Percentiles rank a stretch among this genome's conserved stretches.
Evolutionary conservation across 2,329 filamentous ascomycete genomes (phyloP).

Genomic region (Monilinia fructigena): DNA sequence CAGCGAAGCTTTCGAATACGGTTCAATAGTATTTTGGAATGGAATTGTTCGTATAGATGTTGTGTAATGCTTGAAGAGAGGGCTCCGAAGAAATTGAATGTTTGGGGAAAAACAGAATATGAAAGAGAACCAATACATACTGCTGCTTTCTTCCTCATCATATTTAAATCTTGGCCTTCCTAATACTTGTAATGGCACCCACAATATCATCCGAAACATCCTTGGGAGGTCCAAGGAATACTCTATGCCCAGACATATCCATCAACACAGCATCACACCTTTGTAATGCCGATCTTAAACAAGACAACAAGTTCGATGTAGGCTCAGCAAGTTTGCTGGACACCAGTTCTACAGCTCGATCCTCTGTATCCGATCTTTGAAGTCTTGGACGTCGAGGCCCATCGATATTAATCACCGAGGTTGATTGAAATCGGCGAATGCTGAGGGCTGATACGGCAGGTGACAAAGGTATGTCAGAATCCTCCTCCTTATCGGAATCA

Average conservation of each 20-base stretch:
- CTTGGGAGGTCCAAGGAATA: slow-evolving; percentile 47
- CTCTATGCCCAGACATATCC: slow-evolving; percentile 52
- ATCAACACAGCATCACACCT: slow-evolving; percentile 54
- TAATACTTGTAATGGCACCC: slow-evolving; percentile 44
- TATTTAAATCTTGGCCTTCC: slow-evolving; percentile 48
- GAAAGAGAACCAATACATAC: slow-evolving; percentile 1
- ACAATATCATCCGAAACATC: slow-evolving; percentile 47
- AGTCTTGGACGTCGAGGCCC: slow-evolving; percentile 33
- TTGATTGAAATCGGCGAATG: slow-evolving; percentile 17
- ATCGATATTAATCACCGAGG: slow-evolving; percentile 42
- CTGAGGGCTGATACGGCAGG: slow-evolving; percentile 7
- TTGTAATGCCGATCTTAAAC: slow-evolving; percentile 47
- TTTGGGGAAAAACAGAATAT: not conserved
- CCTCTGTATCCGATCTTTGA: slow-evolving; percentile 34
- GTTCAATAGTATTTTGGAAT: too few relatives aligned
- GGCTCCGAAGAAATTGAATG: not conserved
- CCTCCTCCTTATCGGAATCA: slow-evolving; percentile 27
- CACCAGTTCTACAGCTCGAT: slow-evolving; percentile 39
- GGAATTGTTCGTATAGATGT: not conserved
- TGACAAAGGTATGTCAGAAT: slow-evolving; percentile 15
- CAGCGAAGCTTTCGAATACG: not conserved
- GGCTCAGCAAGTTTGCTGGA: slow-evolving; percentile 46
- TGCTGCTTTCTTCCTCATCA: slow-evolving; percentile 47
- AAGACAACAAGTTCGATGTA: slow-evolving; percentile 47
- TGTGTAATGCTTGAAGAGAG: not conserved